phyloP scores from a whole-genome alignment of 2,329 filamentous ascomycete species.

The Penicillium verrucosum region DNA sequence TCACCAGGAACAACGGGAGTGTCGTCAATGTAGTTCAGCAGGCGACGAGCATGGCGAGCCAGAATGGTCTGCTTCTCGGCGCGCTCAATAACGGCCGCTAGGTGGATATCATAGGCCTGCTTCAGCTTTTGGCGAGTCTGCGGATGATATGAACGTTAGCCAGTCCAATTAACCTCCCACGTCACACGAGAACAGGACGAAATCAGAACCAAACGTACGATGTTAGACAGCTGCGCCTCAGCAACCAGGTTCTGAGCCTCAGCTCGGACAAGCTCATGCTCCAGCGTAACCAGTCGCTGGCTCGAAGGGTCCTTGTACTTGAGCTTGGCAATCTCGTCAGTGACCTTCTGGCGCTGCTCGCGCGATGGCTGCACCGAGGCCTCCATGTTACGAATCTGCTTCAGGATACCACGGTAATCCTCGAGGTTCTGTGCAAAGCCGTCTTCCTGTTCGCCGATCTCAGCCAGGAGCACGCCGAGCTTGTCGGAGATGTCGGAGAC shows the following conservation, averaged over 20 bases:
- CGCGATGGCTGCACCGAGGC: conserved; percentile 89
- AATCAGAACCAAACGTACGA: conserved; percentile 56
- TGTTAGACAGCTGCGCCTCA: conserved; percentile 92
- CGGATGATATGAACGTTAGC: conserved; percentile 7
- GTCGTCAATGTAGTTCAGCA: conserved; percentile 84
- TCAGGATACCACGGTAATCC: conserved; percentile 76
- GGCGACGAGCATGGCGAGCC: conserved; percentile 80
- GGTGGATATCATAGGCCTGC: conserved; percentile 85
- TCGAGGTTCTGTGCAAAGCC: conserved; percentile 81
- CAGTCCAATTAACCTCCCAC: not conserved
- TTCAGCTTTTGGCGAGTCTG: conserved; percentile 95
- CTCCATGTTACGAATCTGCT: conserved; percentile 93
- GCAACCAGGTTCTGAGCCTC: conserved; percentile 96
- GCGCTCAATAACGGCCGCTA: conserved; percentile 87
- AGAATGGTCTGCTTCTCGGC: conserved; percentile 96
- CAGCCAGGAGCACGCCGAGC: conserved; percentile 83
- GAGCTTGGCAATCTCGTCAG: conserved; percentile 86
- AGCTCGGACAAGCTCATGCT: conserved; percentile 93
- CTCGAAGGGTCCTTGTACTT: conserved; percentile 91
- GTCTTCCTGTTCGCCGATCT: conserved; percentile 93
- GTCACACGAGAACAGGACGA: not conserved
- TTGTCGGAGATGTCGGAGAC: conserved; percentile 93
- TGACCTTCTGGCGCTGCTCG: conserved; percentile 80
- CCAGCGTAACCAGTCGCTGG: conserved; percentile 74
- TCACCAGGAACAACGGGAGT: conserved; percentile 86